phyloP scores from a whole-genome alignment of 352 stramenopile species.

The Phytophthora aleatoria region DNA sequence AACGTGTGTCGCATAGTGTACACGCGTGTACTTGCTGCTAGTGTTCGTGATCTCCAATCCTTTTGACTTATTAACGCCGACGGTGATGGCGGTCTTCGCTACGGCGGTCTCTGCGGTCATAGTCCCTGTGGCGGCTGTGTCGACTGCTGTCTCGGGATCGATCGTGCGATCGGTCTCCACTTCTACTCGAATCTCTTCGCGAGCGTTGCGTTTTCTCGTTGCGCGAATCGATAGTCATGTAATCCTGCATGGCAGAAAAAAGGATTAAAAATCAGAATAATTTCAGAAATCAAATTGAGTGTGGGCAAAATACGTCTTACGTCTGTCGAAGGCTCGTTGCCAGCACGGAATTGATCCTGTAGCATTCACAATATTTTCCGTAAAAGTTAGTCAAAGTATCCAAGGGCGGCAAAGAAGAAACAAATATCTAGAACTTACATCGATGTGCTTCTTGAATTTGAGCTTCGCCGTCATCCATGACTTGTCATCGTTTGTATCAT shows the following conservation, averaged over 20 bases:
- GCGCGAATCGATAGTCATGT: slow-evolving; percentile 72
- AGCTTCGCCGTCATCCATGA: slow-evolving; percentile 90
- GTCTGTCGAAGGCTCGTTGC: slow-evolving; percentile 54
- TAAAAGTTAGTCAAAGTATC: background rate
- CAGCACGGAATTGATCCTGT: slow-evolving; percentile 78
- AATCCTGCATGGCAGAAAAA: slow-evolving; percentile 47
- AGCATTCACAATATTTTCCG: slow-evolving; percentile 4
- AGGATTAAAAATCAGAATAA: slow-evolving; percentile 1
- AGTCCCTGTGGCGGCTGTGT: slow-evolving; percentile 16
- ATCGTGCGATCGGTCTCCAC: slow-evolving; percentile 4
- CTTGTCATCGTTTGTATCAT: slow-evolving; percentile 48
- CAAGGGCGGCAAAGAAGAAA: background rate
- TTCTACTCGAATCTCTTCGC: slow-evolving; percentile 18
- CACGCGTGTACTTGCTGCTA: too few species aligned
- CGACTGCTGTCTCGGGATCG: slow-evolving; percentile 12
- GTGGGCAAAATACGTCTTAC: slow-evolving; percentile 30
- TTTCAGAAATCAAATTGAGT: background rate
- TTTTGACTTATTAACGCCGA: slow-evolving; percentile 13
- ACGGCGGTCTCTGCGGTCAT: slow-evolving; percentile 14
- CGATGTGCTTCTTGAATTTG: slow-evolving; percentile 91
- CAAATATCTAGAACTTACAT: slow-evolving; percentile 43
- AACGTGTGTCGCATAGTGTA: too few species aligned
- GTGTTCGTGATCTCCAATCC: background rate
- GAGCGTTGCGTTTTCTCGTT: slow-evolving; percentile 23
- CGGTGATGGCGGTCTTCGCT: slow-evolving; percentile 14